Evolutionary conservation across 805 yeast genomes (phyloP), one percentile per base, ranked within the genome.

Genomic region (Saccharomycopsis olivae): DNA sequence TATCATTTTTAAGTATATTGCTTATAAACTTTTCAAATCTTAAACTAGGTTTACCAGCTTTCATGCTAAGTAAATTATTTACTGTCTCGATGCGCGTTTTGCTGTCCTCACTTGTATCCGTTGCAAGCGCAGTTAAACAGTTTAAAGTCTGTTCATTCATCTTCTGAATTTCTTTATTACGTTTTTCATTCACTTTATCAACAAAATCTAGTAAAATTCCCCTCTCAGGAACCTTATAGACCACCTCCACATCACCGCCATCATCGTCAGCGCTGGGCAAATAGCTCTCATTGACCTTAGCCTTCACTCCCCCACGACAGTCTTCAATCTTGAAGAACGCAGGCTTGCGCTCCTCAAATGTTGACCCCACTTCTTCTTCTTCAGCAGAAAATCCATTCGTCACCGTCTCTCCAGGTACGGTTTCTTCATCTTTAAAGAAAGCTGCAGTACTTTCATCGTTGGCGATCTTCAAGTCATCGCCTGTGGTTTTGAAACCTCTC

Each of bases 161-260:
- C 19, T 56, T 53, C 25, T 53, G 56, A 17, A 53, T 60, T 28
- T 64, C 64, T 14, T 59, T 52, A 5, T 54, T 52, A 31, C 47
- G 51, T 23, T 50, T 44, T 17, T 55, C 52, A 13, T 68, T 68
- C 3, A 73, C 71, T 21, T 69, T 73, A 16, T 69, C 69, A 25
- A 79, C 55, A 52, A 86, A 86, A 55, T 84, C 89, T 24, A 83
- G 58, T 31, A 80, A 57, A 4, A 85, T 66, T 51, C 80, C 77
- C 32, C 68, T 67, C 47, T 81, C 92, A 1, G 85, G 82, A 3
- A 85, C 55, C 41, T 79, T 61, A 56, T 76, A 79, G 1, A 83
- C 65, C 27, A 71, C 66, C 27, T 73, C 66, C 25, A 61, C 62
- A 15, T 58, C 50, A 44, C 47, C 17, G 30, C 34, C 27, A 14